These are phyloP conservation scores for Aspergillus phoenicis DNA, from an alignment of 2,329 filamentous ascomycete species.

Conservation along the genomic window DNA sequence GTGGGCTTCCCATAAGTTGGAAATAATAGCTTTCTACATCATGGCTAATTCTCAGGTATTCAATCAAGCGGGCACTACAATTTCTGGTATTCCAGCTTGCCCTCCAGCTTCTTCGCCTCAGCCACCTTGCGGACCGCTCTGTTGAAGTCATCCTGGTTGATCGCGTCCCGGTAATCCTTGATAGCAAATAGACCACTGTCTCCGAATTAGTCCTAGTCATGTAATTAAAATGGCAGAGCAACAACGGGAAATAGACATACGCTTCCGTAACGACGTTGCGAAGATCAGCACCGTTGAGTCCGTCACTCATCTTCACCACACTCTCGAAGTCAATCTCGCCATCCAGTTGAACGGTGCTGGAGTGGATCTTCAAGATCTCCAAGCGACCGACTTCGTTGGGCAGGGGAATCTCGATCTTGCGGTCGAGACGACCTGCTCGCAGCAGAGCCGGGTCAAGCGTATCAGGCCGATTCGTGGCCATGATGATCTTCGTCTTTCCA, in stretches of 20 bases:
- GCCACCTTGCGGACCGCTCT: conserved; percentile 97
- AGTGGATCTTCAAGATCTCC: conserved; percentile 98
- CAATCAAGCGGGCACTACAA: conserved; percentile 57
- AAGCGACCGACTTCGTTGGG: conserved; percentile 95
- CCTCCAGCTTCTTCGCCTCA: conserved; percentile 96
- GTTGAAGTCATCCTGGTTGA: conserved; percentile 99
- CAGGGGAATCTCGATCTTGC: conserved; percentile 96
- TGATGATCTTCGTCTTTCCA: conserved; percentile 99
- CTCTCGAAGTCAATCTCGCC: conserved; percentile 98
- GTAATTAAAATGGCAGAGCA: background rate
- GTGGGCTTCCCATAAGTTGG: background rate
- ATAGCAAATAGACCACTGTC: conserved; percentile 89
- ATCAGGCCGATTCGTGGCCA: conserved; percentile 96
- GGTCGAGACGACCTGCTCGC: conserved; percentile 87
- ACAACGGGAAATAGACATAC: conserved; percentile 56
- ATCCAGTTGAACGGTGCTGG: conserved; percentile 80
- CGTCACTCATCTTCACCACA: conserved; percentile 99
- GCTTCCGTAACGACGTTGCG: conserved; percentile 98
- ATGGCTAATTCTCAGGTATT: conserved; percentile 21
- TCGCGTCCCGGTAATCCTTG: conserved; percentile 93
- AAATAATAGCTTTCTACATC: conserved; percentile 3
- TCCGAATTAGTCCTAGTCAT: conserved; percentile 21
- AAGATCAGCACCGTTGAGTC: conserved; percentile 94
- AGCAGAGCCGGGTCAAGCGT: conserved; percentile 92
- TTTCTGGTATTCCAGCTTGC: conserved; percentile 97